Conservation (phyloP, 2,329 filamentous ascomycete species). For the Rachicladosporium sp. region DNA sequence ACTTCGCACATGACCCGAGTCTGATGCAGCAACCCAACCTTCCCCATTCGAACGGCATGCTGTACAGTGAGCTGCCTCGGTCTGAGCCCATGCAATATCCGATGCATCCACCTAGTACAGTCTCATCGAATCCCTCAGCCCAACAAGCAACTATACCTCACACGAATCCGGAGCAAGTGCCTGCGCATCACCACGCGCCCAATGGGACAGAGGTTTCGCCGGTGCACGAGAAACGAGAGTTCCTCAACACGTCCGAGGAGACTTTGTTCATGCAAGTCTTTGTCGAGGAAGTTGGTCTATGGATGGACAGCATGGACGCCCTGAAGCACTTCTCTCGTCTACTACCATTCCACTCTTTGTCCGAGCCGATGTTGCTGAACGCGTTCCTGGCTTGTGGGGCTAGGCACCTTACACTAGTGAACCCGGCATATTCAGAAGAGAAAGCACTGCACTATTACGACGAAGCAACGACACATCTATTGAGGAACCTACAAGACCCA, state of each 20-base stretch:
- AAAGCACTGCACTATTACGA: slow-evolving; percentile 77
- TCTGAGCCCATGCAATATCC: slow-evolving; percentile 19
- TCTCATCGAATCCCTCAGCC: slow-evolving; percentile 14
- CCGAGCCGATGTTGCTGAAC: slow-evolving; percentile 78
- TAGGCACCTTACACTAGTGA: slow-evolving; percentile 62
- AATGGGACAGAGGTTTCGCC: not conserved
- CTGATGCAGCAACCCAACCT: slow-evolving; percentile 18
- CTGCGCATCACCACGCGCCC: not conserved
- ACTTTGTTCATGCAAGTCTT: slow-evolving; percentile 86
- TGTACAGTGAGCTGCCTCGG: too few species aligned
- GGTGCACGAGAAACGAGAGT: slow-evolving; percentile 45
- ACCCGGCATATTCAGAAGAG: slow-evolving; percentile 58
- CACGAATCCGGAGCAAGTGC: not conserved
- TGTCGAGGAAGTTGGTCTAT: slow-evolving; percentile 68
- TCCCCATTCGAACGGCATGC: too few species aligned
- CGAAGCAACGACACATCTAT: slow-evolving; percentile 64
- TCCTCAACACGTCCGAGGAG: slow-evolving; percentile 63
- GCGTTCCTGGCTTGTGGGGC: slow-evolving; percentile 82
- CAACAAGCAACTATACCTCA: slow-evolving; percentile 12
- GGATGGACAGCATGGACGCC: slow-evolving; percentile 88
- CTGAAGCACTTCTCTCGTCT: slow-evolving; percentile 73
- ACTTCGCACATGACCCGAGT: slow-evolving; percentile 25
- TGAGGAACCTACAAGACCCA: slow-evolving; percentile 68
- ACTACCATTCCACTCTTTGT: slow-evolving; percentile 70
- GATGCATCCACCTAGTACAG: slow-evolving; percentile 10